Conservation (phyloP, 2,329 filamentous ascomycete species). For the Aspergillus sp. region DNA sequence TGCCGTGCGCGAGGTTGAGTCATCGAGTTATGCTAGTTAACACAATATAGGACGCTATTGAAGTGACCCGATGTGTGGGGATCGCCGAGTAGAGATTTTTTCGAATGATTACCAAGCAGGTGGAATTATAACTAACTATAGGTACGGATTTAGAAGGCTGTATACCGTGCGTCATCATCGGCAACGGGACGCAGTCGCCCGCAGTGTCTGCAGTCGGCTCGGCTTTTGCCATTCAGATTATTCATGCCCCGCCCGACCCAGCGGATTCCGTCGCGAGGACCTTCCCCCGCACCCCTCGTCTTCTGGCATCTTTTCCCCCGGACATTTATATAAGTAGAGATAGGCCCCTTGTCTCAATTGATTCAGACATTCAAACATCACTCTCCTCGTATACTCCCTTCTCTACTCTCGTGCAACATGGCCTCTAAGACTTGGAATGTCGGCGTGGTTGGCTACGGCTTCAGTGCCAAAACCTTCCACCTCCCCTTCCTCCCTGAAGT, state of each 20-base stretch:
- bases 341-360: not conserved
- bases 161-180: constrained; percentile 4
- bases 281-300: constrained; percentile 28
- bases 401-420: constrained; percentile 25
- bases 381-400: not conserved
- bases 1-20: constrained; percentile 1
- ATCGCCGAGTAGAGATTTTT: constrained; percentile 15
- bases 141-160: not conserved
- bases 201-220: constrained; percentile 27
- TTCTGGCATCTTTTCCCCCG: constrained; percentile 5
- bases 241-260: constrained; percentile 20
- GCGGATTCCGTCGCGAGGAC: constrained; percentile 33
- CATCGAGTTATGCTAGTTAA: not conserved
- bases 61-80: constrained; percentile 31
- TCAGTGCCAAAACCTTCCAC: constrained; percentile 76
- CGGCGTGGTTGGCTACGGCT: constrained; percentile 59
- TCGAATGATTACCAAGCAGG: too few relatives aligned
- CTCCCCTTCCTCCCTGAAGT: constrained; percentile 71
- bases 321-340: constrained; percentile 6
- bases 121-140: not conserved
- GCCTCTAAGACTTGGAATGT: constrained; percentile 52
- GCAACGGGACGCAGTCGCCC: constrained; percentile 4
- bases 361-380: too few relatives aligned
- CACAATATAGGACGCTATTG: constrained; percentile 27
- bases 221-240: constrained; percentile 49